Evolutionary conservation across 805 yeast genomes (phyloP).

Genomic region (Wickerhamiella azymoides): DNA sequence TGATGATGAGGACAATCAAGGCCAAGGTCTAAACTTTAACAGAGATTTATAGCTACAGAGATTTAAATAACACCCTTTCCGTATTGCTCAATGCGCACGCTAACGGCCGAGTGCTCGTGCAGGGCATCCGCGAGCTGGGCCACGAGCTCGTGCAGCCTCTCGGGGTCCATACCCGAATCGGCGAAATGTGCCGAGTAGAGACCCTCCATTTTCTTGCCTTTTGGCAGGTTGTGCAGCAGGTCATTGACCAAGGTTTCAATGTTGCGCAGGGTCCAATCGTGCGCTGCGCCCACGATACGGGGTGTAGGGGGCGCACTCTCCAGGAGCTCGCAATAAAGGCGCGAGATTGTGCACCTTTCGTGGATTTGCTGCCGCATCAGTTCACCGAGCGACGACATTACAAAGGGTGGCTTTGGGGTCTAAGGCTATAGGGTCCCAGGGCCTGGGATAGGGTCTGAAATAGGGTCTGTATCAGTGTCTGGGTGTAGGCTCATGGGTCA

Average conservation of each 20-base stretch:
- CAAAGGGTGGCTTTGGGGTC: background rate
- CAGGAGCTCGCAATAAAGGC: constrained; percentile 21
- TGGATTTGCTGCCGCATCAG: constrained; percentile 24
- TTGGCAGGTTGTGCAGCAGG: constrained; percentile 20
- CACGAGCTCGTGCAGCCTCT: constrained; percentile 16
- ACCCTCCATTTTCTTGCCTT: constrained; percentile 16
- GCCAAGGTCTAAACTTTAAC: no score
- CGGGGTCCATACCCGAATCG: constrained; percentile 17
- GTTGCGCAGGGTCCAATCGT: constrained; percentile 24
- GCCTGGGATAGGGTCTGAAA: no score
- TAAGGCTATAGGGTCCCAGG: background rate
- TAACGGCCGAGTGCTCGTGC: constrained; percentile 17
- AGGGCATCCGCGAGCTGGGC: constrained; percentile 19
- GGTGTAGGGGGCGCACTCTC: constrained; percentile 21
- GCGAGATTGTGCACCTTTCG: constrained; percentile 21
- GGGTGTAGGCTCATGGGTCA: no score
- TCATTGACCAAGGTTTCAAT: constrained; percentile 23
- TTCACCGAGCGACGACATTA: constrained; percentile 11
- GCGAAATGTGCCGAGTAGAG: constrained; percentile 20
- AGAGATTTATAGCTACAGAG: no score
- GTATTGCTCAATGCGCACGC: constrained; percentile 23
- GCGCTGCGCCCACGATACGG: constrained; percentile 22
- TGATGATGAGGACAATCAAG: no score
- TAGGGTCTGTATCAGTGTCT: no score
- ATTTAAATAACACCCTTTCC: constrained; percentile 23